Evolutionary conservation across 495 filamentous ascomycete genomes (phyloP).

Genomic region (Neurospora discreta): DNA sequence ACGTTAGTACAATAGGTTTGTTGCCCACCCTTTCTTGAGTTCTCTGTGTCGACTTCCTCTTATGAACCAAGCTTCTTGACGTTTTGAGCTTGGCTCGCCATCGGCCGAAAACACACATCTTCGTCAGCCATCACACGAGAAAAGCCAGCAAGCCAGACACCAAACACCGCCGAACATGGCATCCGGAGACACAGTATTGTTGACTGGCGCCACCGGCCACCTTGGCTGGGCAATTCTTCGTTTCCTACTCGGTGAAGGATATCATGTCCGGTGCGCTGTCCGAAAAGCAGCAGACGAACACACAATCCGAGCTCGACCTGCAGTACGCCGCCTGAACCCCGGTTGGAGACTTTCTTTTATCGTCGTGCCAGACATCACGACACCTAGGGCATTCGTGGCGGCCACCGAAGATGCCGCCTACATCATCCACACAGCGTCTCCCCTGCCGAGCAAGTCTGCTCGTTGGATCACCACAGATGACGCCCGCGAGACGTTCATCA

Average conservation of each 20-base stretch:
- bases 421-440: constrained; percentile 44
- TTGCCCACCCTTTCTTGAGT: background rate
- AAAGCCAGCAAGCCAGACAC: background rate
- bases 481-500: constrained; percentile 45
- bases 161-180: background rate
- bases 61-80: background rate
- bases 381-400: constrained; percentile 31
- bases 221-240: constrained; percentile 21
- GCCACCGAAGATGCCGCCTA: constrained; percentile 35
- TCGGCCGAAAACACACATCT: background rate
- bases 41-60: background rate
- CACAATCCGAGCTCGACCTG: constrained; percentile 16
- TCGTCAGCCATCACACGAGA: background rate
- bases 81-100: background rate
- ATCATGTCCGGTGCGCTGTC: constrained; percentile 36
- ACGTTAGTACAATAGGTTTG: background rate
- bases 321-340: constrained; percentile 18
- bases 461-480: constrained; percentile 27
- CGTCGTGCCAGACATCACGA: constrained; percentile 37
- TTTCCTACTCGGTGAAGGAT: constrained; percentile 24
- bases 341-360: constrained; percentile 26
- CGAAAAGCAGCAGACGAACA: constrained; percentile 26
- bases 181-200: background rate
- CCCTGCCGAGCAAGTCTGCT: constrained; percentile 13
- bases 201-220: background rate